Conservation (phyloP, 2,329 filamentous ascomycete genomes). For the Claviceps maximensis region DNA sequence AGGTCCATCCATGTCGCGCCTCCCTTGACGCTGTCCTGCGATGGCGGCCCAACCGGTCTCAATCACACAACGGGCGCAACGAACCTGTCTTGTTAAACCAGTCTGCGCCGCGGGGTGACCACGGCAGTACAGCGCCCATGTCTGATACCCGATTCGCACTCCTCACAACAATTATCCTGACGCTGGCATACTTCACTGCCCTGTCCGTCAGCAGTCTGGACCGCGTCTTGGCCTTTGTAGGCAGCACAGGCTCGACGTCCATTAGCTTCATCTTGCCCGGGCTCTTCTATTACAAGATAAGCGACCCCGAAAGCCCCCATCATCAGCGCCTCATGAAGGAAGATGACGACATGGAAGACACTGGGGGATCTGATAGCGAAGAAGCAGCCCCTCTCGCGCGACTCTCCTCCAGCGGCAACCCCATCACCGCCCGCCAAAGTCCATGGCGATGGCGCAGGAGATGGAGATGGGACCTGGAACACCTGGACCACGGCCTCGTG, state of each 20-base stretch:
- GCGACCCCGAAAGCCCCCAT: conserved; percentile 70
- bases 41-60: conserved; percentile 57
- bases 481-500: conserved; percentile 51
- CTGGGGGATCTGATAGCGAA: conserved; percentile 36
- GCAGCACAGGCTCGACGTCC: conserved; percentile 83
- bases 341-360: conserved; percentile 68
- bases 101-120: conserved; percentile 31
- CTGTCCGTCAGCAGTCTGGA: conserved; percentile 86
- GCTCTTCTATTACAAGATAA: conserved; percentile 97
- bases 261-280: conserved; percentile 96
- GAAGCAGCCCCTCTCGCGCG: conserved; percentile 30
- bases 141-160: conserved; percentile 78
- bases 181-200: conserved; percentile 73
- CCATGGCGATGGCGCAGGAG: conserved; percentile 39
- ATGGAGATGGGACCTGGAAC: conserved; percentile 47
- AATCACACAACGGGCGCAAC: conserved; percentile 23
- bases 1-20: conserved; percentile 93
- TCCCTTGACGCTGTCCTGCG: conserved; percentile 87
- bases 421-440: conserved; percentile 14
- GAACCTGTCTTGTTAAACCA: conserved; percentile 29
- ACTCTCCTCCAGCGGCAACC: conserved; percentile 20
- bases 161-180: conserved; percentile 75
- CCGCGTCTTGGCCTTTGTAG: conserved; percentile 87
- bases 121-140: conserved; percentile 50
- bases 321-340: conserved; percentile 83